Conservation (phyloP, 179 eudicot species). For the Gypsophila paniculata region DNA sequence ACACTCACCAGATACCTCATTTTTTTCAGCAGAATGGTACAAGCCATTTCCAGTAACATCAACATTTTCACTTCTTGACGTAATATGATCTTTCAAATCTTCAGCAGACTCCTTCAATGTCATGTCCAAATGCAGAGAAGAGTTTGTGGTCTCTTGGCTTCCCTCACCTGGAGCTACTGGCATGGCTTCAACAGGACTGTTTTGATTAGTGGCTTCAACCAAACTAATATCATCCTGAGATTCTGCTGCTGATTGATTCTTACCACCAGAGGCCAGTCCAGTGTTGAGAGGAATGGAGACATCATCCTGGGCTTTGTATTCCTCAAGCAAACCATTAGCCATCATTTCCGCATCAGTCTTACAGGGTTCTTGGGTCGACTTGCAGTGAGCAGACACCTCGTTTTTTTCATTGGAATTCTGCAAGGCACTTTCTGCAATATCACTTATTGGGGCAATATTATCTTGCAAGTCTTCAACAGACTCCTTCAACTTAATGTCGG, state of each 20-base stretch:
- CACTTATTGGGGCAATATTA: not conserved
- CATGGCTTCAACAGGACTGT: slow-evolving; percentile 21
- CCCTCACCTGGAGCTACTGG: slow-evolving; percentile 21
- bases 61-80: not conserved
- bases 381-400: not conserved
- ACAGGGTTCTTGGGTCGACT: slow-evolving; percentile 12
- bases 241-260: slow-evolving; percentile 12
- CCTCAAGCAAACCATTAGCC: slow-evolving; percentile 4
- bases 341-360: slow-evolving; percentile 9
- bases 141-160: slow-evolving; percentile 16
- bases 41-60: slow-evolving; percentile 1
- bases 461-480: slow-evolving; percentile 22
- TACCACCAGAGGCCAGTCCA: slow-evolving; percentile 4
- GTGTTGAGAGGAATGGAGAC: slow-evolving; percentile 12
- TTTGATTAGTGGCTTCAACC: slow-evolving; percentile 12
- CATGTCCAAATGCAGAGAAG: slow-evolving; percentile 16
- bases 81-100: slow-evolving; percentile 20
- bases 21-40: slow-evolving; percentile 10
- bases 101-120: slow-evolving; percentile 23
- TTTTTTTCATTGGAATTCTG: slow-evolving; percentile 7
- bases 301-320: slow-evolving; percentile 15
- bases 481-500: slow-evolving; percentile 18
- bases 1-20: not conserved
- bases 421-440: slow-evolving; percentile 1
- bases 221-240: slow-evolving; percentile 13